Conservation (phyloP, 345 rosid genomes). For the Syzygium jambos region DNA sequence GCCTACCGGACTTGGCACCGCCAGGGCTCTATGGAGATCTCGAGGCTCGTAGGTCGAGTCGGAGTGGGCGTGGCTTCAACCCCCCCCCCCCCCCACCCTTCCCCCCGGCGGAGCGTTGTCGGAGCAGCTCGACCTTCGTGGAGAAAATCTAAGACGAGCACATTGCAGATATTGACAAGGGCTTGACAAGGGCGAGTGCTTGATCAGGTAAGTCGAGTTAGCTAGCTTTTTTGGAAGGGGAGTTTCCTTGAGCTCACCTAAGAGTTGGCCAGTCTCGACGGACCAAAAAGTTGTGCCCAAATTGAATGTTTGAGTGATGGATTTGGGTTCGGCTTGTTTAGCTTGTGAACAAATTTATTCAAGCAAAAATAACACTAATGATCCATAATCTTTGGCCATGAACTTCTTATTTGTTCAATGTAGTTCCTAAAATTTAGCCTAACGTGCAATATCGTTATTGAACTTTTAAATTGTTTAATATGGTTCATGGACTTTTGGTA, state of each 20-base stretch:
- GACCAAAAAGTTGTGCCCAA: background rate
- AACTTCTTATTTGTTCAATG: too few relatives aligned
- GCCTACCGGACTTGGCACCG: background rate
- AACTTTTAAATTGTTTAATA: too few relatives aligned
- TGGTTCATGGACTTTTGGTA: too few relatives aligned
- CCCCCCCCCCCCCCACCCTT: background rate
- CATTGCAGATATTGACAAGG: background rate
- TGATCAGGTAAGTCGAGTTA: accelerated
- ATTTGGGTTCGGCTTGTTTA: background rate
- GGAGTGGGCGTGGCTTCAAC: background rate
- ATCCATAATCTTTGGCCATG: too few relatives aligned
- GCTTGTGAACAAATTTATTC: background rate
- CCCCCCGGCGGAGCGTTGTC: background rate
- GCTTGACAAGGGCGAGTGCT: too few relatives aligned
- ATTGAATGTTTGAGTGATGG: background rate
- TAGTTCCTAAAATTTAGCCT: too few relatives aligned
- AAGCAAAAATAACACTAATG: too few relatives aligned
- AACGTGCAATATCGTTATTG: too few relatives aligned
- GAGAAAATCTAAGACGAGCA: background rate
- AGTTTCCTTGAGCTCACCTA: background rate
- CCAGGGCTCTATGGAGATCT: background rate
- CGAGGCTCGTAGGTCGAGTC: background rate
- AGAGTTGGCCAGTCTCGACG: accelerated
- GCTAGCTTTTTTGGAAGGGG: background rate
- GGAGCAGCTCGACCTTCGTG: accelerated